Base-by-base conservation (phyloP, 352 stramenopile genomes). In the Pythium utonaiense region DNA sequence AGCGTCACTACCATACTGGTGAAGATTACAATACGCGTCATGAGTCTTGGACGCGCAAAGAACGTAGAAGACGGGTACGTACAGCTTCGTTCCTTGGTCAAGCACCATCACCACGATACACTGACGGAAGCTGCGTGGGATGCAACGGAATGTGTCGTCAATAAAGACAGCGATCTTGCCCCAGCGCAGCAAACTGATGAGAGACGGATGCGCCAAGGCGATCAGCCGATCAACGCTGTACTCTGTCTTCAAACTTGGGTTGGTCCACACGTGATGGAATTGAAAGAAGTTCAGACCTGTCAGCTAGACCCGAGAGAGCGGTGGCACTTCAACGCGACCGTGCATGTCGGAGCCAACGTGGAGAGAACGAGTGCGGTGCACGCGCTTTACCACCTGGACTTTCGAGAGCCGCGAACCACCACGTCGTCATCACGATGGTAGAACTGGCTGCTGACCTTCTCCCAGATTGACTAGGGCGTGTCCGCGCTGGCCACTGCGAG, bases 11-110 rank as follows among this genome's bases (percentile, higher is more conserved):
- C 53, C 36, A 12, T 58, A 61, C 16, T 62, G 41, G 13, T 67
- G 12, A 17, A 63, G 19, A 27, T 75, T 58, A 50, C 59, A 75
- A 50, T 70, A 75, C 3, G 56, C 30, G 22, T 66, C 58, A 13
- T 57, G 27, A 6, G 45, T 67, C 21, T 63, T 62, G 4, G 42
- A 62, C 12, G 62, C 44, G 16, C 41, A 48, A 1, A 72, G 38
- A 0, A 72, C 47, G 40, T 65, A 70, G 36, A 57, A 72, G 3
- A 75, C 60, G 21, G 64, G 60, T 0, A 70, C 38, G 24, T 48
- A 72, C 21, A 58, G 40, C 16, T 53, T 50, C 1, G 38, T 57
- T 0, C 22, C 34, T 21, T 28, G 49, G 27, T 74, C 67, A 22
- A 62, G 51, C 3, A 71, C 54, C 58, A 74, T 69, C n/a, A 64